Percentiles rank a stretch among this genome's conserved stretches.
Evolutionary conservation across 2,329 filamentous ascomycete genomes (phyloP).

Genomic region (Talaromyces sp.): DNA sequence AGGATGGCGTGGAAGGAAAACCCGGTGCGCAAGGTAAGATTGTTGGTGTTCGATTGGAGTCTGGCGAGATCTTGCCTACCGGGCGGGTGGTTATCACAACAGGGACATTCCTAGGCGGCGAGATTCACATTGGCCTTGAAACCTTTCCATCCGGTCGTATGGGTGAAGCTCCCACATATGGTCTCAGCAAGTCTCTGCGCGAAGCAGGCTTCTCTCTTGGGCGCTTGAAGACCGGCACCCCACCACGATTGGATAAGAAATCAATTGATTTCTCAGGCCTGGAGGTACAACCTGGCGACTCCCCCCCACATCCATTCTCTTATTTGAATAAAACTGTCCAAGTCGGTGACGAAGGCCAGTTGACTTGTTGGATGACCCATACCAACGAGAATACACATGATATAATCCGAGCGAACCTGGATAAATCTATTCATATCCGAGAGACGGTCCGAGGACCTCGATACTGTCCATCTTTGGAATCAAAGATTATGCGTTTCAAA

Average conservation of each 20-base stretch:
- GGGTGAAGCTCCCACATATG: constrained; percentile 90
- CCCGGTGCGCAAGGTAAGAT: constrained; percentile 68
- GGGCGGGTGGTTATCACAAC: constrained; percentile 90
- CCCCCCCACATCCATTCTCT: constrained; percentile 86
- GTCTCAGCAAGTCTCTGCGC: constrained; percentile 83
- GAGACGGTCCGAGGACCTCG: constrained; percentile 92
- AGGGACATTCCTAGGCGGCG: constrained; percentile 90
- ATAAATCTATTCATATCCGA: constrained; percentile 93
- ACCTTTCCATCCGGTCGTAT: constrained; percentile 85
- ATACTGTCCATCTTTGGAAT: constrained; percentile 94
- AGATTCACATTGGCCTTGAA: constrained; percentile 92
- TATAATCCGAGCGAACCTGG: constrained; percentile 84
- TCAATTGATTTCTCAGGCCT: constrained; percentile 78
- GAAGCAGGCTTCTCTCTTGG: constrained; percentile 89
- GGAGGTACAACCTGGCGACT: constrained; percentile 76
- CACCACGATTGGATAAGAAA: constrained; percentile 78
- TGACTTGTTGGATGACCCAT: constrained; percentile 83
- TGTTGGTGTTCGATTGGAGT: constrained; percentile 81
- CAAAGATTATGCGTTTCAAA: constrained; percentile 86
- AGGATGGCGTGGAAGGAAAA: constrained; percentile 51
- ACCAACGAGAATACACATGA: constrained; percentile 83
- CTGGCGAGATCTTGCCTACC: constrained; percentile 79
- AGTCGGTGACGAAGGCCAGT: constrained; percentile 70
- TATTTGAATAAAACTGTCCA: constrained; percentile 80
- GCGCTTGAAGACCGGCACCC: constrained; percentile 92